Evolutionary conservation across 2,329 filamentous ascomycete genomes (phyloP).

Genomic region (Nothophoma quercina): DNA sequence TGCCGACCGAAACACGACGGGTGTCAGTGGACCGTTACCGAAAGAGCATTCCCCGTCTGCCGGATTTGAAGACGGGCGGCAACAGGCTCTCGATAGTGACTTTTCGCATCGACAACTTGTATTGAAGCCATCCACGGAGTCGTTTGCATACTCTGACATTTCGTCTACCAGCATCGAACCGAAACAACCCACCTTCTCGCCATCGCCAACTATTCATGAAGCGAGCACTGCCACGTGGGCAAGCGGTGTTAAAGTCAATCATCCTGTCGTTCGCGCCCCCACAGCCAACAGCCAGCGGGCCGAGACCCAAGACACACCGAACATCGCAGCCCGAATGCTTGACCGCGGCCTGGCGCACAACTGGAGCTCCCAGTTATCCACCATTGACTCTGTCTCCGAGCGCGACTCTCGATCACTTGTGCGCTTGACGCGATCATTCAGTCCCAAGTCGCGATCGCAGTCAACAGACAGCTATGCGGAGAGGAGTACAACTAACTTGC

Average conservation of each 20-base stretch:
- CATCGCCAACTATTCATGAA: slow-evolving; percentile 46
- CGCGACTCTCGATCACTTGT: slow-evolving; percentile 46
- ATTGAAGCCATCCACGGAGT: slow-evolving; percentile 41
- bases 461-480: slow-evolving; percentile 43
- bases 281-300: slow-evolving; percentile 48
- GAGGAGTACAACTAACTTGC: slow-evolving; percentile 26
- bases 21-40: slow-evolving; percentile 34
- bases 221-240: slow-evolving; percentile 43
- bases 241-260: slow-evolving; percentile 46
- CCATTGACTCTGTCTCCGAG: slow-evolving; percentile 48
- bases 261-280: slow-evolving; percentile 46
- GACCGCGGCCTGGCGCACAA: slow-evolving; percentile 46
- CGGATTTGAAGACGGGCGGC: slow-evolving; percentile 37
- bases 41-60: slow-evolving; percentile 36
- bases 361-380: slow-evolving; percentile 52
- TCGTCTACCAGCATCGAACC: slow-evolving; percentile 46
- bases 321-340: slow-evolving; percentile 50
- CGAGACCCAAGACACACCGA: slow-evolving; percentile 43
- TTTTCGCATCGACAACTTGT: slow-evolving; percentile 38
- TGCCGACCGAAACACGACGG: slow-evolving; percentile 38
- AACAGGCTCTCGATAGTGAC: slow-evolving; percentile 45
- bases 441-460: slow-evolving; percentile 41
- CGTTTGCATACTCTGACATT: slow-evolving; percentile 47
- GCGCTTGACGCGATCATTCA: slow-evolving; percentile 42
- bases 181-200: slow-evolving; percentile 37